Evolutionary conservation across 2,329 filamentous ascomycete species (phyloP), one percentile per base, ranked within the genome.

Genomic region (Rhinocladiella similis): DNA sequence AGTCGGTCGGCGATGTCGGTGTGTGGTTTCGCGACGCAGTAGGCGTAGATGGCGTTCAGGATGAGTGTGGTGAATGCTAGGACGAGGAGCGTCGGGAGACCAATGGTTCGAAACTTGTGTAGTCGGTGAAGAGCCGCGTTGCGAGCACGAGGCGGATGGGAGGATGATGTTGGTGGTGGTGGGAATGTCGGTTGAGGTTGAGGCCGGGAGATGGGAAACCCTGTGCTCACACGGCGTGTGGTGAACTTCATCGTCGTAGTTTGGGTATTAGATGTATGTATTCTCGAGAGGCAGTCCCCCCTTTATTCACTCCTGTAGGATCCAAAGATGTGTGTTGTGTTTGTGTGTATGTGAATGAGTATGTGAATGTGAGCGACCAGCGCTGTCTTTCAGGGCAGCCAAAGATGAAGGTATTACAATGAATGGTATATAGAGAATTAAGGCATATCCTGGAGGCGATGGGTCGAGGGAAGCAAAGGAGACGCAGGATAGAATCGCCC

Each of bases 1-100:
- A 60, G 51, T 19, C 46, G 49, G 27, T 54, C 60, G 18, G 56
- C 53, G 33, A 56, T 63, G 19, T 61, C 52, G 2, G 62, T 64
- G 48, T 64, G 60, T 16, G 62, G 63, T 33, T 62, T 61, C 7
- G 63, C 60, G 2, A 64, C 59, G 48, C 63, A 65, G 56, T 65
- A 65, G 3, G 62, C 62, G 46, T 63, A 65, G 50, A 65, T 63
- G 43, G 53, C 48, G 2, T 50, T 57, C 5, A 65, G 60, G 54
- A 65, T 58, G 29, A 64, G 29, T 5, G 56, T 61, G 27, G 60
- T 62, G 56, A 65, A 65, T n/a, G 55, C 42, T 18, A 62, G 18
- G 27, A 61, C 47, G 25, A 65, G 50, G 18, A 61, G 51, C 16
- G 59, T 47, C 9, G 62, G 60, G 13, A 62, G 43, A n/a, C 60